Conservation (phyloP, 164 flowering plant species). For the Vitis amurensis region DNA sequence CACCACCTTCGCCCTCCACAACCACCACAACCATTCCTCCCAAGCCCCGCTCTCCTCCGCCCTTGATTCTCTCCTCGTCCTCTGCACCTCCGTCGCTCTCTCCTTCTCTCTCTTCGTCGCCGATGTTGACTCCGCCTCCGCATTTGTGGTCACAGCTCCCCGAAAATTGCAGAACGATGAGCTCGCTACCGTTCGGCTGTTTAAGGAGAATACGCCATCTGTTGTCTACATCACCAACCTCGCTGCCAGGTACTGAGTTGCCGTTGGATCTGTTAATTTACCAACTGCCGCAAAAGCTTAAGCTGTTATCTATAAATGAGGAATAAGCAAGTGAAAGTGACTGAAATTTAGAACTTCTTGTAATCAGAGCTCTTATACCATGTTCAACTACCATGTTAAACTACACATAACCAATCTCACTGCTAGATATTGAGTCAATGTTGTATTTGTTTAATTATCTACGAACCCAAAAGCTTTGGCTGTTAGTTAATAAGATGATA, state of each 20-base stretch:
- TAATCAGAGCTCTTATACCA: no score
- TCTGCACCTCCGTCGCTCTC: conserved; percentile 66
- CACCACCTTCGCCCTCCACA: conserved; percentile 11
- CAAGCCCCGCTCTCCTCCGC: conserved; percentile 15
- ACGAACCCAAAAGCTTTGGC: no score
- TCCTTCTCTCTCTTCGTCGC: conserved; percentile 54
- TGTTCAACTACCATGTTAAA: no score
- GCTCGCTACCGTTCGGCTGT: conserved; percentile 90
- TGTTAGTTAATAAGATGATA: no score
- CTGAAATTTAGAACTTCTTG: no score
- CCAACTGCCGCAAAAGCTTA: no score
- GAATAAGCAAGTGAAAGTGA: no score
- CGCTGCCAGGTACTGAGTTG: conserved; percentile 55
- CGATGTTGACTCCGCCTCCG: conserved; percentile 65
- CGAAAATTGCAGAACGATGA: conserved; percentile 90
- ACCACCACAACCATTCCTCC: not conserved
- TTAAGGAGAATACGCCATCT: conserved; percentile 95
- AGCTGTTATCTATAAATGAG: no score
- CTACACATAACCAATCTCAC: no score
- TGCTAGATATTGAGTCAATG: no score
- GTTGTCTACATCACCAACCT: conserved; percentile 96
- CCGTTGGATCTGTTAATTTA: no score
- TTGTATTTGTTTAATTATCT: no score
- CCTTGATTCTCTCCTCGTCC: conserved; percentile 47
- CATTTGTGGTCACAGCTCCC: conserved; percentile 71